A percentile compares a stretch with the other conserved stretches of the same genome.
phyloP scores from a whole-genome alignment of 2,329 filamentous ascomycete species.

The Penicillium sp. region DNA sequence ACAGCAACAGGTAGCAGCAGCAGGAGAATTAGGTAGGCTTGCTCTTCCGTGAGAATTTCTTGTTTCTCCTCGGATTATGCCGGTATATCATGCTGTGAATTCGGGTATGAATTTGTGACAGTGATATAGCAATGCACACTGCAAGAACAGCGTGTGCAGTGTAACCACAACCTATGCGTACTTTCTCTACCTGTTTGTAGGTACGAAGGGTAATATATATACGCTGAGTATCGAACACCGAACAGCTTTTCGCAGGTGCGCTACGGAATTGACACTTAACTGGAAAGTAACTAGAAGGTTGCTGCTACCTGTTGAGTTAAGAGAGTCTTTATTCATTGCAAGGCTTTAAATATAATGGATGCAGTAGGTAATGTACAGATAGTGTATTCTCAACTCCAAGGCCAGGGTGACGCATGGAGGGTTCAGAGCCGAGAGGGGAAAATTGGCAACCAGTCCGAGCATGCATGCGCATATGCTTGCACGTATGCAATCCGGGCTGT shows the following conservation, averaged over 20 bases:
- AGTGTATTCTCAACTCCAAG: not conserved
- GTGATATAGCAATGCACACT: not conserved
- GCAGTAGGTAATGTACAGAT: constrained; percentile 16
- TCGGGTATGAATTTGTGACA: not conserved
- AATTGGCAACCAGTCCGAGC: constrained; percentile 6
- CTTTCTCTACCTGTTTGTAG: no score
- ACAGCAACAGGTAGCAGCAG: not conserved
- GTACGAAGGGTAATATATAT: no score
- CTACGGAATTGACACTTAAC: no score
- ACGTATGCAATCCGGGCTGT: constrained; percentile 1
- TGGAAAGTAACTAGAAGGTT: no score
- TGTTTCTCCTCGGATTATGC: not conserved
- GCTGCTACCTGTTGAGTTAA: no score
- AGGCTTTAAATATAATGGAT: constrained; percentile 8
- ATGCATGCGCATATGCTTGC: constrained; percentile 1
- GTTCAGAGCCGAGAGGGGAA: not conserved
- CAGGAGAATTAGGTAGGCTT: not conserved
- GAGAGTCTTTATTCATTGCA: not conserved
- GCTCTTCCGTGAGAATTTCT: not conserved
- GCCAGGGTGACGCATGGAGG: not conserved
- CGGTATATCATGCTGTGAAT: not conserved
- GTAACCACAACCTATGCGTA: not conserved
- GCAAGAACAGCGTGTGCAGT: not conserved
- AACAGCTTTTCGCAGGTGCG: no score
- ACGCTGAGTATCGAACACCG: no score